Evolutionary conservation across 1,284 basidiomycete species (phyloP), one percentile per base, ranked within the genome.

Genomic region (Vanrija humicola): DNA sequence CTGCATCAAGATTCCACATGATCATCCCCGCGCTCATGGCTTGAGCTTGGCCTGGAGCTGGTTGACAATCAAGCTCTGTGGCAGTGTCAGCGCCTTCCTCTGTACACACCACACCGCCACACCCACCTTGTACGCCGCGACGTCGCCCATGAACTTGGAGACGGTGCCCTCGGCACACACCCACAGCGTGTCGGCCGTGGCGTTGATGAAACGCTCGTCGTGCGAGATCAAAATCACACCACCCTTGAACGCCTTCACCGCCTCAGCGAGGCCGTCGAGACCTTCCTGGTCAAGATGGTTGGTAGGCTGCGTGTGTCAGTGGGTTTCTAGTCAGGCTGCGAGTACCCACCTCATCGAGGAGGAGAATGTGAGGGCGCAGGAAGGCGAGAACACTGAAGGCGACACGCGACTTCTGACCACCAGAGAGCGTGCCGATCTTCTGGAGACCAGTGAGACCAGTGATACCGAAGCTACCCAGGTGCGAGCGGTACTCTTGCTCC

Each of bases 401-500:
- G 7, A 98, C 94, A 69, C 95, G 87, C 58, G 87, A 90, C 78
- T 98, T 98, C 69, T 98, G 96, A 76, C 96, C 96, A 76, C 93
- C 94, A 19, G 79, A 80, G 12, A 81, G 63, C 10, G 80, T 81
- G 0, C 76, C 79, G 50, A 81, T 82, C 74, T 80, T 75, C 58
- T 77, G 76, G 29, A 78, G 58, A 63, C 93, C 92, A 1, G 93
- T 97, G 83, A 95, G 88, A 53, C 94, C 95, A 58, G 90, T 97
- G 69, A 98, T 96, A 65, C 97, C 95, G 79, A 98, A 98, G 56
- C 93, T 91, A n/a, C 96, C 96, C 15, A 99, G 81, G 79, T 98
- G 95, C 39, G 79, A 78, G 61, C 96, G 85, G 75, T 98, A 98
- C 75, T 98, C 96, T 73, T 98, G 95, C 75, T 98, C 96, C 6